Conservation (phyloP, 2,329 filamentous ascomycete species). For the Nothomitra cinnamomea region DNA sequence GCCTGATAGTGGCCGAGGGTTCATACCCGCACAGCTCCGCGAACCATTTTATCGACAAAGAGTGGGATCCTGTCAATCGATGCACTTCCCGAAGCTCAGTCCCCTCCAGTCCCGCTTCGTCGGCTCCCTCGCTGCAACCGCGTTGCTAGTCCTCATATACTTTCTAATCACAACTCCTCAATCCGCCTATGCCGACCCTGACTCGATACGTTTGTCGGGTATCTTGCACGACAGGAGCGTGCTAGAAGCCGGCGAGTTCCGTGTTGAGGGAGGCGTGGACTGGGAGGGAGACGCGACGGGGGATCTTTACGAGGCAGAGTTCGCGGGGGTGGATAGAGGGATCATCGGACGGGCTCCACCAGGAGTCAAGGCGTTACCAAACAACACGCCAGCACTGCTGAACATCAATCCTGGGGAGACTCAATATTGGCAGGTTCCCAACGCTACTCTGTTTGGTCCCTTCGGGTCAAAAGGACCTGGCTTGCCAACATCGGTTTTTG, state of each 20-base stretch:
- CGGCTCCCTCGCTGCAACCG: constrained; percentile 44
- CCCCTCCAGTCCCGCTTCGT: constrained; percentile 56
- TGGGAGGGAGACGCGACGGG: constrained; percentile 17
- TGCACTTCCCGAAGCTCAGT: constrained; percentile 37
- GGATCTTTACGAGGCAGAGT: constrained; percentile 40
- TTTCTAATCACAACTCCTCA: constrained; percentile 40
- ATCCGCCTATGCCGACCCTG: constrained; percentile 45
- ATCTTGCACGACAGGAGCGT: constrained; percentile 30
- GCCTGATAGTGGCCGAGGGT: no score
- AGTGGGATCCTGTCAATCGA: constrained; percentile 7
- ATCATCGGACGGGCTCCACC: constrained; percentile 43
- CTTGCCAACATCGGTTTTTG: not conserved
- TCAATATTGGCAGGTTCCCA: constrained; percentile 46
- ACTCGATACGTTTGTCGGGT: constrained; percentile 25
- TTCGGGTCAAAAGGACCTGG: constrained; percentile 14
- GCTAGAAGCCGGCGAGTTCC: constrained; percentile 13
- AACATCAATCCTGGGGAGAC: constrained; percentile 47
- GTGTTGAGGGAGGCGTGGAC: constrained; percentile 15
- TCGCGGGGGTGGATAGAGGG: constrained; percentile 41
- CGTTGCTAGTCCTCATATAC: constrained; percentile 43
- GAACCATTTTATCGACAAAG: no score
- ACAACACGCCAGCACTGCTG: constrained; percentile 44
- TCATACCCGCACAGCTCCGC: no score
- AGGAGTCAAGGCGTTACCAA: constrained; percentile 33
- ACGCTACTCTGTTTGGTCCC: constrained; percentile 33